Conservation (phyloP, 345 rosid species). For the Carallia pectinifolia region DNA sequence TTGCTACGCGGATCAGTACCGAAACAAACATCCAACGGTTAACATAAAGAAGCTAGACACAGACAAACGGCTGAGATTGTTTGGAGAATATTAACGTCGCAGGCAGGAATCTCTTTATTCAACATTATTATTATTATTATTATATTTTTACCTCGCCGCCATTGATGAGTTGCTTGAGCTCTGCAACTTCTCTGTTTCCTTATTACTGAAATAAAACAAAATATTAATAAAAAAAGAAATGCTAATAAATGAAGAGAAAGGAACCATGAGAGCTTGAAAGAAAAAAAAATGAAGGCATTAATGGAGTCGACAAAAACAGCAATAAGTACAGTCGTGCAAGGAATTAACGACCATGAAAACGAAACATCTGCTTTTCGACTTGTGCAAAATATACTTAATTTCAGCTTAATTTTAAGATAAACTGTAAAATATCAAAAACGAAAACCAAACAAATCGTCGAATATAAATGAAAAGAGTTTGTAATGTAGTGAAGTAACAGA, state of each 20-base stretch:
- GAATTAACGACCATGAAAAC: not conserved
- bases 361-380: too few relatives aligned
- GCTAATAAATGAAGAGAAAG: not conserved
- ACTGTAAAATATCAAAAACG: not conserved
- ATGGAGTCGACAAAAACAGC: slow-evolving; percentile 9
- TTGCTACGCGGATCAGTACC: slow-evolving; percentile 2
- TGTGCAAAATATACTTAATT: too few relatives aligned
- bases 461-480: not conserved
- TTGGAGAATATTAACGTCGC: not conserved
- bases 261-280: not conserved
- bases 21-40: slow-evolving; percentile 22
- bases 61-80: slow-evolving; percentile 42
- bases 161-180: slow-evolving; percentile 63
- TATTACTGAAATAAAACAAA: slow-evolving; percentile 37
- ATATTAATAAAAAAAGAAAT: not conserved
- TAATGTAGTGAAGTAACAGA: too few relatives aligned
- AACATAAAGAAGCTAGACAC: not conserved
- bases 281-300: not conserved
- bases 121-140: not conserved
- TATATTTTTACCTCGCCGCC: slow-evolving; percentile 27
- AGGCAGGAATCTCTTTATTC: not conserved
- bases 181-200: slow-evolving; percentile 49
- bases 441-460: not conserved
- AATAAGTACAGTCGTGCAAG: slow-evolving; percentile 6
- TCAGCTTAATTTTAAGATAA: too few relatives aligned